These are phyloP conservation scores for Licmophora abbreviata DNA, from an alignment of 108 stramenopile genomes.

Conservation along the genomic window DNA sequence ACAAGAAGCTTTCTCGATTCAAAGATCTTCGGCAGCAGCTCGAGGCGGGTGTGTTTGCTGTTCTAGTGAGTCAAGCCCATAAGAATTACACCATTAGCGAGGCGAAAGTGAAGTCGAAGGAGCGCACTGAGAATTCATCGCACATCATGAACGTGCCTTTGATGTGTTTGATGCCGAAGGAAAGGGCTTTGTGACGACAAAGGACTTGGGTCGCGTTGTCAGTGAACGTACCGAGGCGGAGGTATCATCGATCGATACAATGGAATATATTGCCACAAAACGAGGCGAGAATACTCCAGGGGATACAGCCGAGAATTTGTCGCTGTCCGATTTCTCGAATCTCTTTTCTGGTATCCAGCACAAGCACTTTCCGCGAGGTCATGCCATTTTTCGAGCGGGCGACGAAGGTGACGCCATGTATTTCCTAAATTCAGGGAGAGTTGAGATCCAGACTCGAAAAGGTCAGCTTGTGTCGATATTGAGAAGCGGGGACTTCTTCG, in stretches of 20 bases:
- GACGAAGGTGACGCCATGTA: conserved; percentile 81
- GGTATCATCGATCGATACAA: conserved; percentile 31
- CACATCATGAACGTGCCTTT: conserved; percentile 65
- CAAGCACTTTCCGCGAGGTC: conserved; percentile 67
- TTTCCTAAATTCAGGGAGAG: conserved; percentile 76
- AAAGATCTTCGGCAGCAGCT: conserved; percentile 48
- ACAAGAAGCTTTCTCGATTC: conserved; percentile 62
- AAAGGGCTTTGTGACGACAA: conserved; percentile 58
- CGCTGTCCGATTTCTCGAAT: conserved; percentile 60
- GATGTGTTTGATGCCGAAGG: conserved; percentile 66
- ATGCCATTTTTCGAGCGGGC: conserved; percentile 68
- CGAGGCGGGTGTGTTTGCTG: conserved; percentile 71
- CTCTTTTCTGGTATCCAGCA: conserved; percentile 51
- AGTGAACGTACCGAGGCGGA: conserved; percentile 44
- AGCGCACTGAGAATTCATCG: conserved; percentile 16
- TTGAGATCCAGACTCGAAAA: conserved; percentile 66
- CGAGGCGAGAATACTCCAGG: conserved; percentile 12
- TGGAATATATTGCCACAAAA: conserved; percentile 35
- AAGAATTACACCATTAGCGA: conserved; percentile 32
- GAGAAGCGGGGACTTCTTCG: conserved; percentile 73
- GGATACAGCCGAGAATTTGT: conserved; percentile 26
- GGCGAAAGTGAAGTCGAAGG: conserved; percentile 10
- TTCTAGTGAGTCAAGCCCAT: conserved; percentile 54
- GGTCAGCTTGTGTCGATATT: conserved; percentile 62
- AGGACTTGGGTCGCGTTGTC: conserved; percentile 61